Base-by-base conservation (phyloP, 768 basidiomycete genomes). In the Pisolithus microcarpus region DNA sequence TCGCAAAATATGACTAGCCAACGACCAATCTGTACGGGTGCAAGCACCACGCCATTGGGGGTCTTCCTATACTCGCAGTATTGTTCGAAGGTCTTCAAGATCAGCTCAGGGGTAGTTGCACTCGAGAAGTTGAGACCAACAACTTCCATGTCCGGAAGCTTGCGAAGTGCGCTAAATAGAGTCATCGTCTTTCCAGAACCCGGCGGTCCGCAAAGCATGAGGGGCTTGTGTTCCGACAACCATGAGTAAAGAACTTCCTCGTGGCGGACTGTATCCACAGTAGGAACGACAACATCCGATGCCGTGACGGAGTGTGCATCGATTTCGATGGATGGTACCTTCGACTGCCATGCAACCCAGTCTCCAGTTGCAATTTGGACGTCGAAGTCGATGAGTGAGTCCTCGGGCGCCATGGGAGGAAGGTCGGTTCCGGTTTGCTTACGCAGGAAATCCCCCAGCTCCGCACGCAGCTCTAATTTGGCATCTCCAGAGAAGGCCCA, bases 1-100 rank as follows among this genome's bases (percentile, higher is more conserved):
- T 99, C 96, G 66, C 96, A 99, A 73, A 99, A 99, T n/a, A 99
- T 87, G 31, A 99, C 94, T 45, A 99, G 78, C 96, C 96, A 99
- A 43, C 93, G 85, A 24, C 95, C 95, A 55, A 97, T 92, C 62
- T 97, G 93, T 4, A 86, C 71, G 9, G 96, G 96, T 3, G 96
- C 85, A 48, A 99, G 81, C 43, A 97, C 81, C 43, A 96, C 89
- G n/a, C 96, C 96, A 60, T 93, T 98, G 11, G 96, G 92, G 4
- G 96, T 98, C 72, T 98, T 98, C 50, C 94, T 80, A 64, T 95
- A 97, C 70, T 99, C 96, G 72, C 96, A 99, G 63, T 99, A 96
- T 70, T 99, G 96, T 66, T 98, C 96, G 66, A 99, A 98, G 7
- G 96, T 98, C 79, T 98, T 98, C 57, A 99, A 79, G 55, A 99